These are phyloP conservation scores for Colletotrichum sp. DNA, from an alignment of 2,329 filamentous ascomycete species.

Conservation along the genomic window DNA sequence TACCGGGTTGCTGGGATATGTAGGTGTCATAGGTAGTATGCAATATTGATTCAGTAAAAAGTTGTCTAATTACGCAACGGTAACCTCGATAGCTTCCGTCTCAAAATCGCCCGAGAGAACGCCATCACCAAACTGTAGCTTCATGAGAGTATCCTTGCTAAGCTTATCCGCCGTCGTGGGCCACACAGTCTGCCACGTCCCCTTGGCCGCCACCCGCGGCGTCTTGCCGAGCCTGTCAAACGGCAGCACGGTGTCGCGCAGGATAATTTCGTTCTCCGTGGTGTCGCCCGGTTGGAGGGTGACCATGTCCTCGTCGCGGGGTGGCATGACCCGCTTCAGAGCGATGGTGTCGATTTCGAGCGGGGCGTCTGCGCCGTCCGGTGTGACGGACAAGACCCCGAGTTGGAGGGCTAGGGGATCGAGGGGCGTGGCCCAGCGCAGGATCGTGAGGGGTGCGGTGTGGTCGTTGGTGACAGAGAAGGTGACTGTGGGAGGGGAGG, in stretches of 20 bases:
- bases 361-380: slow-evolving; percentile 33
- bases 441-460: slow-evolving; percentile 41
- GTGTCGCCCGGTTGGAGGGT: slow-evolving; percentile 42
- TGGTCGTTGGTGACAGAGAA: slow-evolving; percentile 46
- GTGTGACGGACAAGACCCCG: slow-evolving; percentile 45
- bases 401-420: slow-evolving; percentile 45
- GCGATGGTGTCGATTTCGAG: slow-evolving; percentile 42
- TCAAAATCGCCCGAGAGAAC: slow-evolving; percentile 18
- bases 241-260: slow-evolving; percentile 41
- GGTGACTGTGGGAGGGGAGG: slow-evolving; percentile 39
- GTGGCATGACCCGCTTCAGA: slow-evolving; percentile 46
- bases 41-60: neutral
- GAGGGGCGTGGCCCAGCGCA: slow-evolving; percentile 51
- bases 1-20: neutral
- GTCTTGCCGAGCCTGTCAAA: slow-evolving; percentile 35
- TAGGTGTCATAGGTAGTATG: neutral
- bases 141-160: slow-evolving; percentile 10
- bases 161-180: slow-evolving; percentile 22
- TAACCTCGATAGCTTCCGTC: slow-evolving; percentile 11
- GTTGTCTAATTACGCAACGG: neutral
- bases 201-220: slow-evolving; percentile 38
- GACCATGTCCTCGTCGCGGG: slow-evolving; percentile 39
- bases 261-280: slow-evolving; percentile 35
- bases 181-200: slow-evolving; percentile 44
- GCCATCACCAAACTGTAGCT: slow-evolving; percentile 18